Evolutionary conservation across 2,329 filamentous ascomycete genomes (phyloP).

Genomic region (Tolypocladium sp.): DNA sequence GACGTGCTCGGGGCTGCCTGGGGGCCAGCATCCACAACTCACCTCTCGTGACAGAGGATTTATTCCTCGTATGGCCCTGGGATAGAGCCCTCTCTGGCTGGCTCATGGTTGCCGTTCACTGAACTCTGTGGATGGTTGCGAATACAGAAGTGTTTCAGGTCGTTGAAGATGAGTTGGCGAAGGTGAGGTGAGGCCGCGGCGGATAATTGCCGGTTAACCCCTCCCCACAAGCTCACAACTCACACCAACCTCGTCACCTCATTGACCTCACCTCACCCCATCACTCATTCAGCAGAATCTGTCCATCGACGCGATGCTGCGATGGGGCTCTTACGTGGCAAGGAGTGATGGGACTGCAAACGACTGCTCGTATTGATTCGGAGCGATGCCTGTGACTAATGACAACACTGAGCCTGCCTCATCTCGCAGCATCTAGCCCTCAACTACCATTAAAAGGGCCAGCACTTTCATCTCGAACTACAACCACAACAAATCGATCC

Average conservation of each 20-base stretch:
- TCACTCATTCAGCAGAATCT: not conserved
- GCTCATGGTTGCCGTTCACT: not conserved
- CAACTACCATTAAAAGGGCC: too few relatives aligned
- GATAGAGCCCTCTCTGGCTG: not conserved
- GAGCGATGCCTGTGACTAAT: not conserved
- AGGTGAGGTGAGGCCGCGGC: not conserved
- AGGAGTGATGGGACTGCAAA: not conserved
- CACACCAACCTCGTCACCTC: not conserved
- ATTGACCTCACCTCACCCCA: not conserved
- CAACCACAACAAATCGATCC: too few relatives aligned
- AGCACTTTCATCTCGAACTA: too few relatives aligned
- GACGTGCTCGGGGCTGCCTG: not conserved
- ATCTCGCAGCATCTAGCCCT: too few relatives aligned
- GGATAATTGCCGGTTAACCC: not conserved
- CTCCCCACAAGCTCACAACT: not conserved
- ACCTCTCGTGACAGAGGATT: constrained; percentile 5
- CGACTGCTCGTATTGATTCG: too few relatives aligned
- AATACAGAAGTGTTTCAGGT: not conserved
- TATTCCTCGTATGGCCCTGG: constrained; percentile 3
- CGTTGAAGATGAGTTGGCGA: not conserved
- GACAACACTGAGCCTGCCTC: too few relatives aligned
- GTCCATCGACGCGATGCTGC: not conserved
- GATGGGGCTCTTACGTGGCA: not conserved
- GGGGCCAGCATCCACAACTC: not conserved
- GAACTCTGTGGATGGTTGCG: not conserved